Conservation (phyloP, 169 alveolate genomes). For the Plasmodium inui region DNA sequence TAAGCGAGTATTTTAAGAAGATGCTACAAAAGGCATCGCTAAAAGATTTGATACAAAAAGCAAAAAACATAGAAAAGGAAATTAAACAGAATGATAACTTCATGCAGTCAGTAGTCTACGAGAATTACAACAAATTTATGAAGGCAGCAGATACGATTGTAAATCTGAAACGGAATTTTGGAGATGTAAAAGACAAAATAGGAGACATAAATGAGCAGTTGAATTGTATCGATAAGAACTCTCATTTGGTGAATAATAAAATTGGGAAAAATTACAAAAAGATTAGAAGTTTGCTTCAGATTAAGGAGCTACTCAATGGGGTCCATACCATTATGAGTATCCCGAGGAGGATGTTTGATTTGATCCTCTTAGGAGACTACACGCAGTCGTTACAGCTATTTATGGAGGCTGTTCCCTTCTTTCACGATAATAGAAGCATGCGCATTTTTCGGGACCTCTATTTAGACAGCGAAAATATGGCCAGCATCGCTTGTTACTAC, state of each 20-base stretch:
- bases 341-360: constrained; percentile 45
- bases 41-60: constrained; percentile 56
- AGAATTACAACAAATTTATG: constrained; percentile 90
- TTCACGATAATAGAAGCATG: constrained; percentile 20
- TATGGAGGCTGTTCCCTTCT: constrained; percentile 55
- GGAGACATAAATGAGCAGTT: constrained; percentile 14
- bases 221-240: constrained; percentile 25
- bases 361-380: constrained; percentile 5
- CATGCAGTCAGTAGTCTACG: constrained; percentile 90
- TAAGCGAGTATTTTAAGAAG: constrained; percentile 45
- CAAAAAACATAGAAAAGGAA: constrained; percentile 61
- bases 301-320: constrained; percentile 54
- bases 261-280: constrained; percentile 21
- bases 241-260: background rate
- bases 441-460: constrained; percentile 17
- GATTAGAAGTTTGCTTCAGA: constrained; percentile 42
- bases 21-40: constrained; percentile 50
- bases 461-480: constrained; percentile 63
- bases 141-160: constrained; percentile 89
- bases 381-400: constrained; percentile 22
- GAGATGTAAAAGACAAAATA: constrained; percentile 74
- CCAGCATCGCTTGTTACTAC: constrained; percentile 42
- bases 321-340: constrained; percentile 57
- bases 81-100: constrained; percentile 83
- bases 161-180: constrained; percentile 79